A percentile compares a stretch with the other conserved stretches of the same genome.
Conservation (phyloP, 2,329 filamentous ascomycete species). For the Byssoonygena ceratinophila region DNA sequence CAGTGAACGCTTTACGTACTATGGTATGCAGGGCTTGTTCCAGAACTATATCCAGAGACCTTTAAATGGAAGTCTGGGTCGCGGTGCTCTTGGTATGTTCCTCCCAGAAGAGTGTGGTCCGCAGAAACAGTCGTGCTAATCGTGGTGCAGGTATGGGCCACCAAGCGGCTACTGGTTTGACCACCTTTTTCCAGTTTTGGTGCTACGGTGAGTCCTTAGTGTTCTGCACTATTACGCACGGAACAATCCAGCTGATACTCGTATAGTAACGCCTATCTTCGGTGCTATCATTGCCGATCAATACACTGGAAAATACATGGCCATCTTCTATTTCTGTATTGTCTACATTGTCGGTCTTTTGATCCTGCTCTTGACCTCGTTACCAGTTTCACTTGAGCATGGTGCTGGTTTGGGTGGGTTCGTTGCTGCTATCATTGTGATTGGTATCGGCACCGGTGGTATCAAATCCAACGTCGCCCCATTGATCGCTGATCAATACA, state of each 20-base stretch:
- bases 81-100: conserved; percentile 33
- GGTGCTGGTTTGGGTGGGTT: conserved; percentile 47
- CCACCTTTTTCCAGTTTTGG: conserved; percentile 47
- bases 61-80: conserved; percentile 30
- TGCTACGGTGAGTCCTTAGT: conserved; percentile 34
- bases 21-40: conserved; percentile 45
- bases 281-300: conserved; percentile 51
- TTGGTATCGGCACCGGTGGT: conserved; percentile 55
- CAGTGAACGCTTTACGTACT: conserved; percentile 50
- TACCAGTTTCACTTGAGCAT: conserved; percentile 42
- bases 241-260: not conserved
- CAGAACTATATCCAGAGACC: conserved; percentile 46
- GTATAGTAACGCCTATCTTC: conserved; percentile 44
- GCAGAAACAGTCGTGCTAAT: conserved; percentile 1
- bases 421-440: conserved; percentile 48
- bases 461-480: conserved; percentile 58
- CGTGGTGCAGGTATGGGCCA: conserved; percentile 26
- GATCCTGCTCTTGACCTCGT: conserved; percentile 46
- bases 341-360: conserved; percentile 50
- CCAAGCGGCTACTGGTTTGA: conserved; percentile 40
- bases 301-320: conserved; percentile 52
- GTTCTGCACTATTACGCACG: too few species aligned
- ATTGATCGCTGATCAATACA: conserved; percentile 56
- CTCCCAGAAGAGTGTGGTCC: too few species aligned
- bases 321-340: conserved; percentile 46